phyloP scores from a whole-genome alignment of 1,284 basidiomycete species.

The Vanrija sp. region DNA sequence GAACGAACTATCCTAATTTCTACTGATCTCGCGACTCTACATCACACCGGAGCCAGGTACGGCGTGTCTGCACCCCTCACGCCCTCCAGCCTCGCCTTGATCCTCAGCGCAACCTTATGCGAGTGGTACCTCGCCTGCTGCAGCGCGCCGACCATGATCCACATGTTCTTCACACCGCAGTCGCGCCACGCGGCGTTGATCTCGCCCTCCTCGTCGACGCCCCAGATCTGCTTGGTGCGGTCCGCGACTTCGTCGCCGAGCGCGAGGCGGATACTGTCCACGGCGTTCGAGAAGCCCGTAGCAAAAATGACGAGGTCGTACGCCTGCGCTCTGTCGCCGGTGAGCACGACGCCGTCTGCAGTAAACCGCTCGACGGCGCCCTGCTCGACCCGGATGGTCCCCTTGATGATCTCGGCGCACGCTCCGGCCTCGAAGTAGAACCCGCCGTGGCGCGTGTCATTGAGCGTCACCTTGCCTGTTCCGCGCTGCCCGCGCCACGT shows the following conservation, averaged over 20 bases:
- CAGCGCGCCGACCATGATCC: conserved; percentile 57
- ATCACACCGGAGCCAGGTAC: no score
- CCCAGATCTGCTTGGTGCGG: conserved; percentile 56
- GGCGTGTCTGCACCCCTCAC: not conserved
- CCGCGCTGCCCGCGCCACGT: conserved; percentile 29
- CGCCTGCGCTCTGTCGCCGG: conserved; percentile 49
- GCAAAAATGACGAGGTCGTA: conserved; percentile 66
- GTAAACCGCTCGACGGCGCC: conserved; percentile 30
- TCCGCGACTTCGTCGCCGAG: conserved; percentile 55
- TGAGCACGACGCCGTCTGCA: conserved; percentile 23
- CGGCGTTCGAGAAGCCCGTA: conserved; percentile 54
- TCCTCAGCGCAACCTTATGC: conserved; percentile 22
- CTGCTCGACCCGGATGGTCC: conserved; percentile 34
- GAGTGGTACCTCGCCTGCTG: conserved; percentile 27
- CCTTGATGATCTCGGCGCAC: conserved; percentile 35
- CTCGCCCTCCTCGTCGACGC: conserved; percentile 59
- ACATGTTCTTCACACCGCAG: conserved; percentile 55
- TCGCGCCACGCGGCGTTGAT: conserved; percentile 55
- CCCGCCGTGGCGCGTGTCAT: conserved; percentile 28
- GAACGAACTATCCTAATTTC: no score
- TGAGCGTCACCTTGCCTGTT: conserved; percentile 22
- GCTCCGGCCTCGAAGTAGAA: conserved; percentile 43
- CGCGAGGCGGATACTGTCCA: conserved; percentile 43
- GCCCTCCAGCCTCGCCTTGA: conserved; percentile 31
- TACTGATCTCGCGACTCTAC: no score